A percentile compares a stretch with the other conserved stretches of the same genome.
phyloP scores from a whole-genome alignment of 75 land plant genomes.

The Cunninghamia lanceolata region DNA sequence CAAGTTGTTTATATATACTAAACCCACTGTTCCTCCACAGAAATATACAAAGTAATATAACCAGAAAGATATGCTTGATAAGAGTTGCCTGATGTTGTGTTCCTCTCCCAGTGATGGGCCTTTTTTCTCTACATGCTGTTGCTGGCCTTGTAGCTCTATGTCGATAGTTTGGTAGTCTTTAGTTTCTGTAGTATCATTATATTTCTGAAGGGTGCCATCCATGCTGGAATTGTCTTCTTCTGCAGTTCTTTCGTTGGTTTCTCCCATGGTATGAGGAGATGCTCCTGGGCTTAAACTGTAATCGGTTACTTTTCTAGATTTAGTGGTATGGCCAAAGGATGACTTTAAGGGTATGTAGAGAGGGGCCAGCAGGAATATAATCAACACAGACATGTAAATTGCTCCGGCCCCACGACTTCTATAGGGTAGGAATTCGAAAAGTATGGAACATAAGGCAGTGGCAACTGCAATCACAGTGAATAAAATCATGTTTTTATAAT shows the following conservation, averaged over 20 bases:
- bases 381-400: neutral
- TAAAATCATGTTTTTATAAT: slow-evolving; percentile 2
- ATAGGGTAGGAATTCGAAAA: neutral
- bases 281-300: neutral
- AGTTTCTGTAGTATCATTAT: neutral
- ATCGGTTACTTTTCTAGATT: too few relatives aligned
- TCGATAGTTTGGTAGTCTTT: too few relatives aligned
- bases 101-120: slow-evolving; percentile 44
- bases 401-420: neutral
- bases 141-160: too few relatives aligned
- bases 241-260: neutral
- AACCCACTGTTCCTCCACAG: slow-evolving; percentile 56
- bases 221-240: neutral
- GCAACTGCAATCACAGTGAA: neutral
- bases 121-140: neutral
- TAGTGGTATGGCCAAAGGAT: neutral
- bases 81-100: slow-evolving; percentile 27
- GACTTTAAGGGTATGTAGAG: neutral
- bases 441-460: neutral
- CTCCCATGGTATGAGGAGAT: neutral
- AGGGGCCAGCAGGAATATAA: neutral
- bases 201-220: slow-evolving; percentile 16
- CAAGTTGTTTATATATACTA: slow-evolving; percentile 61
- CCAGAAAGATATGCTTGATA: slow-evolving; percentile 46
- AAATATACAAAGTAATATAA: slow-evolving; percentile 47